Conservation (phyloP, 2,329 filamentous ascomycete genomes). For the Colletotrichum sp. region DNA sequence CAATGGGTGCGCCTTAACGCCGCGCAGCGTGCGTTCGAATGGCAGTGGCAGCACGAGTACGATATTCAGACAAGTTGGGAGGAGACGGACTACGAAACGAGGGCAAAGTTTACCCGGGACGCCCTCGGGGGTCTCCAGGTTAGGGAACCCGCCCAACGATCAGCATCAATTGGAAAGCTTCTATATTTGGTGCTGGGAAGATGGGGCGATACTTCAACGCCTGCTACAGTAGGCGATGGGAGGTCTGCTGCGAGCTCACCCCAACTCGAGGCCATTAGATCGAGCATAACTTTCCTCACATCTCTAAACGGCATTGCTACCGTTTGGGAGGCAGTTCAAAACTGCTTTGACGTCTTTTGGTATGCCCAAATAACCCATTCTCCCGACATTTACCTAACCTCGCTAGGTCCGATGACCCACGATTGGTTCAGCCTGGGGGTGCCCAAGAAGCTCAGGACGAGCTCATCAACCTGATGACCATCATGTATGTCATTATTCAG, state of each 20-base stretch:
- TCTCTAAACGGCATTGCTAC: constrained; percentile 55
- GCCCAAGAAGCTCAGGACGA: constrained; percentile 63
- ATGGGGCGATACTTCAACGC: constrained; percentile 72
- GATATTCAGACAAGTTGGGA: constrained; percentile 65
- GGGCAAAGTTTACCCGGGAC: constrained; percentile 61
- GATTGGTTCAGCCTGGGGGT: constrained; percentile 40
- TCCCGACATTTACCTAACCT: constrained; percentile 30
- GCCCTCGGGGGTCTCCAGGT: constrained; percentile 52
- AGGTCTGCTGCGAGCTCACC: constrained; percentile 57
- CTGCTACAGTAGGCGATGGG: constrained; percentile 42
- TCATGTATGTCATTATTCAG: constrained; percentile 66
- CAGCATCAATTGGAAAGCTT: constrained; percentile 60
- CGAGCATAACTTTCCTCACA: constrained; percentile 56
- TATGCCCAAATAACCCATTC: constrained; percentile 32
- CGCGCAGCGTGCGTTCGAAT: constrained; percentile 78
- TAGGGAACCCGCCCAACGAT: constrained; percentile 52
- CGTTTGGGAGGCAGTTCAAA: constrained; percentile 56
- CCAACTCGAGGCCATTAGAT: constrained; percentile 65
- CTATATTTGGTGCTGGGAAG: constrained; percentile 70
- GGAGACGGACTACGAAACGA: constrained; percentile 61
- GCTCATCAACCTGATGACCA: constrained; percentile 67
- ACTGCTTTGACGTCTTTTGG: constrained; percentile 59
- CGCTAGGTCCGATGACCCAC: constrained; percentile 51
- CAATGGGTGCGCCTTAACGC: constrained; percentile 81
- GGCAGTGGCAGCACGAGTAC: constrained; percentile 69